A percentile compares a stretch with the other conserved stretches of the same genome.
phyloP scores from a whole-genome alignment of 805 yeast genomes.

The Cyberlindnera bimundalis region DNA sequence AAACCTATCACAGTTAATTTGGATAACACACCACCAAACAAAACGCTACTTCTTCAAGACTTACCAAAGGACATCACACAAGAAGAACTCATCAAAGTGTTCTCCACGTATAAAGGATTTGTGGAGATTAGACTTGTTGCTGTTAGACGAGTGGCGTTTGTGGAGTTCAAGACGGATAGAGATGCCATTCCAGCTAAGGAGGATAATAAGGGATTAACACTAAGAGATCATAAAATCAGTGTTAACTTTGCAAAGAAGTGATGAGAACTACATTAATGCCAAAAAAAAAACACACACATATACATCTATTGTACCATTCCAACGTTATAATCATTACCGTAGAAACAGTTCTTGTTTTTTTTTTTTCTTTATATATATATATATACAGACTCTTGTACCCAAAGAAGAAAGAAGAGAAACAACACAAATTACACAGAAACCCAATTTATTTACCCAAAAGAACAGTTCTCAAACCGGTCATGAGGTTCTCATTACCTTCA shows the following conservation, averaged over 20 bases:
- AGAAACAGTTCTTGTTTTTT: no score
- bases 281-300: no score
- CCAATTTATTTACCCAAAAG: slow-evolving; percentile 59
- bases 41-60: slow-evolving; percentile 61
- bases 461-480: slow-evolving; percentile 69
- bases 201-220: slow-evolving; percentile 19
- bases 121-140: slow-evolving; percentile 63
- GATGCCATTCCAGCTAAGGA: slow-evolving; percentile 44
- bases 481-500: slow-evolving; percentile 60
- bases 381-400: background rate
- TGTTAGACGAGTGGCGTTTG: slow-evolving; percentile 69
- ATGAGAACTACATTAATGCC: background rate
- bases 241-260: slow-evolving; percentile 23
- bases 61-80: slow-evolving; percentile 45
- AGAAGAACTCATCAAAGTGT: slow-evolving; percentile 41
- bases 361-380: no score
- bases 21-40: slow-evolving; percentile 59
- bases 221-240: slow-evolving; percentile 12
- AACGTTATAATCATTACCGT: slow-evolving; percentile 5
- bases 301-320: no score
- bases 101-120: slow-evolving; percentile 56
- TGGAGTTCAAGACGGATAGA: slow-evolving; percentile 64
- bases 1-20: slow-evolving; percentile 18
- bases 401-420: background rate
- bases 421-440: background rate